A percentile compares a stretch with the other conserved stretches of the same genome.
Evolutionary conservation across 306 rosid species (phyloP).

Genomic region (Comarum palustre): DNA sequence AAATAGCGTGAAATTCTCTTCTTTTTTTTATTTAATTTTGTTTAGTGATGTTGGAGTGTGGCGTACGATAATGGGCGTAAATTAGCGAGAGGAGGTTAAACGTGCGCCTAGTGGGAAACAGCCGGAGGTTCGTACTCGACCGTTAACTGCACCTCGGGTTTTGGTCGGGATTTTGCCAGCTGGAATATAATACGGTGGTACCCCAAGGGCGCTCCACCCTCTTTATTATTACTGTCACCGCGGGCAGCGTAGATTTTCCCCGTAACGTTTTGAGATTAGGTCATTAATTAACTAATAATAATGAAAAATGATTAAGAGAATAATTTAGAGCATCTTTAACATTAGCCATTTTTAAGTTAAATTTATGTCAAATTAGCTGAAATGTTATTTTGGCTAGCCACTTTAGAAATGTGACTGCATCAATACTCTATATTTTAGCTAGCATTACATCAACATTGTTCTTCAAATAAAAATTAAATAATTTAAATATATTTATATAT

Average conservation of each 20-base stretch:
- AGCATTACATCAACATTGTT: no score
- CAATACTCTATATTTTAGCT: no score
- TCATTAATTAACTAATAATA: not conserved
- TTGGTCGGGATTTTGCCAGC: slow-evolving; percentile 48
- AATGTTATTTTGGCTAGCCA: no score
- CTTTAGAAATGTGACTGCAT: no score
- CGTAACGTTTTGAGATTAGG: not conserved
- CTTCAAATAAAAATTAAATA: no score
- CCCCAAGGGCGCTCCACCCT: not conserved
- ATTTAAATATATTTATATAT: no score
- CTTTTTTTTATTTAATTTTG: not conserved
- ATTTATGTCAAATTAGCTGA: no score
- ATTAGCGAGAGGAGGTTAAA: slow-evolving; percentile 6
- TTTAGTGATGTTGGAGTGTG: not conserved
- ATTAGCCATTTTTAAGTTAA: no score
- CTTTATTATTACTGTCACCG: not conserved
- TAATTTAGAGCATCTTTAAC: no score
- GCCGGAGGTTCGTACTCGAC: slow-evolving; percentile 53
- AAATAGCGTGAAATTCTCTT: not conserved
- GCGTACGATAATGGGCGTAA: slow-evolving; percentile 1
- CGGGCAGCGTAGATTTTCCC: slow-evolving; percentile 11
- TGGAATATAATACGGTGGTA: slow-evolving; percentile 25
- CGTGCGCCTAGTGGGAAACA: slow-evolving; percentile 40
- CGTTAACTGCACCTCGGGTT: slow-evolving; percentile 41
- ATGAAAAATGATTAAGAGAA: not conserved